Percentiles rank a stretch among this genome's conserved stretches.
These are phyloP conservation scores for Crithidia bombi DNA, from an alignment of 208 protist species.

Conservation along the genomic window DNA sequence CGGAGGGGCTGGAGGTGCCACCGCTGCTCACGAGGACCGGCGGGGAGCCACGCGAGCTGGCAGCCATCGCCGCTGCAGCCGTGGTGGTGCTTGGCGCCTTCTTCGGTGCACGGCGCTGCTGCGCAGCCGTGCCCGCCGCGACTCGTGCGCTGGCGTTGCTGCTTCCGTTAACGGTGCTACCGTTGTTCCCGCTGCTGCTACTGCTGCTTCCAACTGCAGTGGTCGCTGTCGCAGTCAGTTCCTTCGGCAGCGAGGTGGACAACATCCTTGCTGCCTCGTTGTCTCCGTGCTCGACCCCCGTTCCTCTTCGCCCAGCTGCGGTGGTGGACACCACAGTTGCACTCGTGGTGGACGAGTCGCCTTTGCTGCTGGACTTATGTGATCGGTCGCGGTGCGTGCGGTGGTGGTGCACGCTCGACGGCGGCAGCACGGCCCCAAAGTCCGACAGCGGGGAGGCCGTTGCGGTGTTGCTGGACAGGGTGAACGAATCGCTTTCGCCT, in stretches of 20 bases:
- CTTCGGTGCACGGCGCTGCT: background rate
- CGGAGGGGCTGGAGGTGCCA: conserved; percentile 10
- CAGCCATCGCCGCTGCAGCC: conserved; percentile 1
- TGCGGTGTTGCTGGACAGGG: background rate
- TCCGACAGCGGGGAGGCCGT: background rate
- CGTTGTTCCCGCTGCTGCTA: conserved; percentile 8
- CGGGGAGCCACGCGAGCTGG: conserved; percentile 1
- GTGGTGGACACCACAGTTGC: background rate
- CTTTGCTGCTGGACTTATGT: conserved; percentile 4
- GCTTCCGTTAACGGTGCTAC: background rate
- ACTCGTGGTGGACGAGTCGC: background rate
- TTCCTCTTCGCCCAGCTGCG: background rate
- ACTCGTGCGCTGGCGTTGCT: background rate
- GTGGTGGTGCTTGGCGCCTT: conserved; percentile 17
- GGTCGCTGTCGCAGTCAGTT: background rate
- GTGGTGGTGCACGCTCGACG: conserved; percentile 7
- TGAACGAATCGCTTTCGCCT: conserved; percentile 12
- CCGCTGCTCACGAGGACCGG: conserved; percentile 15
- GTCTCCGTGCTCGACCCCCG: background rate
- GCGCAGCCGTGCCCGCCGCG: background rate
- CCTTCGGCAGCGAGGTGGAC: background rate
- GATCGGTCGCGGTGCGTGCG: conserved; percentile 5
- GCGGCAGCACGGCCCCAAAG: background rate
- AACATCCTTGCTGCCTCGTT: background rate
- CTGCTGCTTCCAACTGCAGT: too few species aligned